Base-by-base conservation (phyloP, 371 early-diverging fungal species). In the Funneliformis caledonium region DNA sequence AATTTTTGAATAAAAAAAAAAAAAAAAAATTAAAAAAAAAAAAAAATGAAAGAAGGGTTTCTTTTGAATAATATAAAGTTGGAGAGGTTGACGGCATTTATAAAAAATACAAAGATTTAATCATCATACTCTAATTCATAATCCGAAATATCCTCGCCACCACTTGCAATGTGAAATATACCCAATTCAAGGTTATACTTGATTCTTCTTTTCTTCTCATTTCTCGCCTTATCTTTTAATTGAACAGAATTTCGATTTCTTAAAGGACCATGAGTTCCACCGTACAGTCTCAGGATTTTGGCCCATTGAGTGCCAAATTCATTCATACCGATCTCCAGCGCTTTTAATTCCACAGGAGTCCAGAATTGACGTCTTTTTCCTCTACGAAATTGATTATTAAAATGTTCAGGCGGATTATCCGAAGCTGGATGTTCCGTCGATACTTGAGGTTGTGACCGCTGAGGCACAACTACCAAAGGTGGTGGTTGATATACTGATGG, bases 251-350 rank as follows among this genome's bases (percentile, higher is more conserved):
- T 22, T 16, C 70, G 19, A 37, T 70, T 47, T 10, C 22, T 43
- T 22, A 70, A 70, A 9, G 70, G 70, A 10, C 70, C 70, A 19
- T 19, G 22, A n/a, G 14, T 11, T 9, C 43, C 11, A n/a, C 70
- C 70, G 45, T 43, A 43, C 10, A n/a, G 10, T 45, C 43, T 43
- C 11, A 43, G 4, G 9, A 70, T 70, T 22, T 10, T 22, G 1
- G 70, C 45, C 70, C 70, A 70, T 43, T 45, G 42, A 14, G 70
- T 70, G 5, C 70, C 70, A 11, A n/a, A 70, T n/a, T n/a, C 45
- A 45, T 22, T 70, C 70, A 70, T 70, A 43, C 70, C 70, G 6
- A 1, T 43, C 2, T 70, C 70, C 12, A 70, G 45, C 9, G 70
- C 70, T 5, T 45, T 19, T 69, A 69, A n/a, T 43, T 69, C 70